Evolutionary conservation across 371 early-diverging fungal genomes (phyloP).

Genomic region (Ordospora colligata): DNA sequence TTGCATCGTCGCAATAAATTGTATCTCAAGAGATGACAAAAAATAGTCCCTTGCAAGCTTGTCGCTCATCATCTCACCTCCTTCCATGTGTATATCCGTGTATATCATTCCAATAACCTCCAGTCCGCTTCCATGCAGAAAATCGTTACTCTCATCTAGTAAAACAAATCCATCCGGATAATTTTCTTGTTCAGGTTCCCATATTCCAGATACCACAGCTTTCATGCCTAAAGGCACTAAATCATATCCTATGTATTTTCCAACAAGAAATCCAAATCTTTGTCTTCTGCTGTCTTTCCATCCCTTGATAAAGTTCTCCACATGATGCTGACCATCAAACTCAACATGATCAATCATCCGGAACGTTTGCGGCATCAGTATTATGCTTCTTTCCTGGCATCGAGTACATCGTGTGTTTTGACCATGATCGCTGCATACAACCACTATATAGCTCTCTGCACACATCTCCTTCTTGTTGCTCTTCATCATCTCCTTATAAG

Average conservation of each 20-base stretch:
- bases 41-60: constrained; percentile 81
- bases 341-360: constrained; percentile 95
- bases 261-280: constrained; percentile 81
- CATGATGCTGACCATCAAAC: constrained; percentile 73
- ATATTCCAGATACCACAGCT: constrained; percentile 85
- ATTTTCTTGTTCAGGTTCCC: constrained; percentile 78
- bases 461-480: constrained; percentile 24
- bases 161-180: constrained; percentile 73
- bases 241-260: constrained; percentile 75
- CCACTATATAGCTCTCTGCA: constrained; percentile 36
- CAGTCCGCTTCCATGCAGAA: constrained; percentile 68
- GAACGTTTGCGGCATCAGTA: constrained; percentile 65
- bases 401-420: constrained; percentile 39
- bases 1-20: constrained; percentile 79
- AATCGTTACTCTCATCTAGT: constrained; percentile 63
- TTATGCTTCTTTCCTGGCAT: constrained; percentile 49
- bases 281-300: constrained; percentile 79
- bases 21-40: constrained; percentile 77
- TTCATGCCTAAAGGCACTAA: constrained; percentile 88
- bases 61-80: constrained; percentile 70
- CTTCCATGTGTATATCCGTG: constrained; percentile 80
- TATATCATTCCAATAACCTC: constrained; percentile 76
- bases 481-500: constrained; percentile 51
- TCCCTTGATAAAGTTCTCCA: constrained; percentile 74
- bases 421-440: constrained; percentile 37